Conservation (phyloP, 83 land plant genomes). For the Diphasiastrum complanatum region DNA sequence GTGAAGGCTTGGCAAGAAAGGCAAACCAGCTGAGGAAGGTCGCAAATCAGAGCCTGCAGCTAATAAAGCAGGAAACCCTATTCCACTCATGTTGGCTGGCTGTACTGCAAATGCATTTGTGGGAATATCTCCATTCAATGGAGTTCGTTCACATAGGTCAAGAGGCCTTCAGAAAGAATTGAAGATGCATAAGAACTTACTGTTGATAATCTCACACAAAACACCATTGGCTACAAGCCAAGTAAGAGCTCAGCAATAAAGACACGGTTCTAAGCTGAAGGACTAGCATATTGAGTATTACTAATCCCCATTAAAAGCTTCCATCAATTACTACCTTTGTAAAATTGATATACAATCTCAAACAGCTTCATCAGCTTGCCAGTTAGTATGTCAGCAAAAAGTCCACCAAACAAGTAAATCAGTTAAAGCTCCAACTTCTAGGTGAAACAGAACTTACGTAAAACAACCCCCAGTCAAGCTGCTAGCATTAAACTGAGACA, state of each 20-base stretch:
- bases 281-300: too few species aligned
- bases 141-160: conserved; percentile 28
- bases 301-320: too few species aligned
- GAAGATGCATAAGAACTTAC: too few species aligned
- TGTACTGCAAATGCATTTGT: conserved; percentile 22
- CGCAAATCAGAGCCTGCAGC: conserved; percentile 20
- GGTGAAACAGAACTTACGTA: background rate
- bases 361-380: too few species aligned
- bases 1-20: conserved; percentile 19
- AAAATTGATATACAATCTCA: too few species aligned
- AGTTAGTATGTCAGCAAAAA: background rate
- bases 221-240: too few species aligned
- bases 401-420: background rate
- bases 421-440: background rate
- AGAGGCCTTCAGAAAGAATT: conserved; percentile 30
- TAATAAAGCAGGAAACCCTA: conserved; percentile 22
- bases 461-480: conserved; percentile 2
- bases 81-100: conserved; percentile 19
- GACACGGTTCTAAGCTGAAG: too few species aligned
- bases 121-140: conserved; percentile 19
- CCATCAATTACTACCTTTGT: too few species aligned
- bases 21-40: conserved; percentile 21
- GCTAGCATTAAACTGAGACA: conserved; percentile 15
- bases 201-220: too few species aligned
- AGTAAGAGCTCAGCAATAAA: too few species aligned